Evolutionary conservation across 2,329 filamentous ascomycete genomes (phyloP).

Genomic region (Geosmithia putterillii): DNA sequence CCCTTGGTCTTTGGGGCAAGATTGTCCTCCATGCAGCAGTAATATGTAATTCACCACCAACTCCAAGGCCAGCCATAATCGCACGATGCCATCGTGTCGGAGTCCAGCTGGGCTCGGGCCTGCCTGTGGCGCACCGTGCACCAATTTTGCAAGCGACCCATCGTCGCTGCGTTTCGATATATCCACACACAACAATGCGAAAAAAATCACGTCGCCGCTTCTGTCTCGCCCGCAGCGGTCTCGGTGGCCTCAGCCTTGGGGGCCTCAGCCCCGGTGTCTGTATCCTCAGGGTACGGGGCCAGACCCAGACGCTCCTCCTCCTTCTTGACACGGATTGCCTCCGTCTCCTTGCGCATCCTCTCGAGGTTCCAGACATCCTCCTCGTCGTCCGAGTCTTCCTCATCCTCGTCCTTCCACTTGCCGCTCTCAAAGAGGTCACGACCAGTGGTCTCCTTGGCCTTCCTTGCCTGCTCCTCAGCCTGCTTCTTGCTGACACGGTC

Average conservation of each 20-base stretch:
- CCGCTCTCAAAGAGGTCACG: conserved; percentile 93
- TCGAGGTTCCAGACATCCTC: conserved; percentile 70
- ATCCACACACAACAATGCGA: neutral
- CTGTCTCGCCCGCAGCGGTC: neutral
- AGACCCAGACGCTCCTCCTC: conserved; percentile 62
- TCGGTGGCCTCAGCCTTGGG: conserved; percentile 9
- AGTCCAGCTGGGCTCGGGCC: neutral
- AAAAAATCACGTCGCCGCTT: neutral
- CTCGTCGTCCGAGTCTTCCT: conserved; percentile 48
- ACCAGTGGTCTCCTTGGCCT: conserved; percentile 91
- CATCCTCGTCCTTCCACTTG: conserved; percentile 66
- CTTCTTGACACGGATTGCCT: conserved; percentile 58
- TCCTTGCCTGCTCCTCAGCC: conserved; percentile 79
- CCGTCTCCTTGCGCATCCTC: conserved; percentile 74
- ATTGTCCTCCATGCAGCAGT: neutral
- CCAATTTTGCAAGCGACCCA: neutral
- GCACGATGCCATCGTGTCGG: neutral
- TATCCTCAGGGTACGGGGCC: neutral
- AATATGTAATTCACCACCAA: neutral
- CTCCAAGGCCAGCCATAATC: neutral
- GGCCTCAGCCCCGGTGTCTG: conserved; percentile 11
- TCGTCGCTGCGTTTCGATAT: neutral
- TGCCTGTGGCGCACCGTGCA: neutral
- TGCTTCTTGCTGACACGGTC: conserved; percentile 90
- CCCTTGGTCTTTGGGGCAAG: neutral